Conservation (phyloP, 2,329 filamentous ascomycete genomes). For the Arthroderma uncinatum region DNA sequence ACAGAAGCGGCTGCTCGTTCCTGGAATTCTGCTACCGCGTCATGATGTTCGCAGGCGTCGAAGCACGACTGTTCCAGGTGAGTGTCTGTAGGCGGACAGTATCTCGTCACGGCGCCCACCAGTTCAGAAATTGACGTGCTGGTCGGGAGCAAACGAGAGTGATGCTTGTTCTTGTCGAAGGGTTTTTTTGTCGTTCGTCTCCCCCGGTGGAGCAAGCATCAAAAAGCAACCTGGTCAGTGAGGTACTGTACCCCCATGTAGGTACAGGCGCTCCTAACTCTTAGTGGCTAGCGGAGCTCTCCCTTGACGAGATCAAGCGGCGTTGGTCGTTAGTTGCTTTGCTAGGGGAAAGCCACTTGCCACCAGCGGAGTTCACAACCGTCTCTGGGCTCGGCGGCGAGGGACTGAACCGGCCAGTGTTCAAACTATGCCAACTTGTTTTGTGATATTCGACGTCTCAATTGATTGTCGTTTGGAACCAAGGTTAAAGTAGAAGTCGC, state of each 20-base stretch:
- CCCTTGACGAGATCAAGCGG: not conserved
- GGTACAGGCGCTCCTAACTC: not conserved
- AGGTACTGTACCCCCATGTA: constrained; percentile 3
- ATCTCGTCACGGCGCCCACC: not conserved
- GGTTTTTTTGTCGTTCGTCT: constrained; percentile 3
- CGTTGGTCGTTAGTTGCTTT: not conserved
- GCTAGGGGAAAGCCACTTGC: constrained; percentile 2
- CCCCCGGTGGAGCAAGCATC: not conserved
- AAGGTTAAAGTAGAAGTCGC: not conserved
- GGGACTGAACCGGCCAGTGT: not conserved
- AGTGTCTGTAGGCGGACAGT: too few species aligned
- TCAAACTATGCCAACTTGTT: not conserved
- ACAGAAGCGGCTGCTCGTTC: not conserved
- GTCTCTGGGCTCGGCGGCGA: not conserved
- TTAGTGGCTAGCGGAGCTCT: constrained; percentile 7
- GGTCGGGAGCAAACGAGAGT: not conserved
- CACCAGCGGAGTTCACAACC: not conserved
- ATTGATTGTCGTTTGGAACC: not conserved
- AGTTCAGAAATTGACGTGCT: not conserved
- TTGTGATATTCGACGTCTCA: not conserved
- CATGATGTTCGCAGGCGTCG: not conserved
- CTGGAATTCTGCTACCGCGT: not conserved
- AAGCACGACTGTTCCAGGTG: not conserved
- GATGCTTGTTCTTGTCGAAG: constrained; percentile 1
- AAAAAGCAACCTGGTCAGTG: constrained; percentile 6